A percentile compares a stretch with the other conserved stretches of the same genome.
phyloP scores from a whole-genome alignment of 352 stramenopile species.

The Globisporangium nunn region DNA sequence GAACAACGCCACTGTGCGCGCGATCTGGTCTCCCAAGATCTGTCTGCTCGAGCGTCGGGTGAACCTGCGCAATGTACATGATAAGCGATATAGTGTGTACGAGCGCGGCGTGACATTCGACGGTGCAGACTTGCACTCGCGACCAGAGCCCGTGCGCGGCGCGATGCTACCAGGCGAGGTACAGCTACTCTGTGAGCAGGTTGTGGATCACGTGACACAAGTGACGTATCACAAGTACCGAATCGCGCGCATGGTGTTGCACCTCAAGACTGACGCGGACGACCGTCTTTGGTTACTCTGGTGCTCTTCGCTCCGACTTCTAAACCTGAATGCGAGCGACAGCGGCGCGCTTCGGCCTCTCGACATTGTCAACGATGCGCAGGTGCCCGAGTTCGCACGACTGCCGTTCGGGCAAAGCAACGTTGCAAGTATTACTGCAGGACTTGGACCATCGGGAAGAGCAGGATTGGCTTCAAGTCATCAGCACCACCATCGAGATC shows the following conservation, averaged over 20 bases:
- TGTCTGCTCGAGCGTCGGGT: conserved; percentile 90
- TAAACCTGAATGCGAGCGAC: conserved; percentile 18
- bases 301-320: conserved; percentile 88
- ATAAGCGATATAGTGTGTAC: conserved; percentile 89
- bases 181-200: conserved; percentile 87
- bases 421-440: background rate
- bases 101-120: conserved; percentile 94
- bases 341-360: conserved; percentile 26
- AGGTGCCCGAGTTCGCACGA: conserved; percentile 42
- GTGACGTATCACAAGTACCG: conserved; percentile 89
- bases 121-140: conserved; percentile 84
- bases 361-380: conserved; percentile 60
- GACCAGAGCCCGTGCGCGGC: conserved; percentile 84
- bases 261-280: conserved; percentile 92
- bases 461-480: background rate
- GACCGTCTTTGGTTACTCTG: conserved; percentile 94
- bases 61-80: conserved; percentile 88
- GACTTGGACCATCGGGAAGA: background rate
- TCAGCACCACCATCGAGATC: background rate
- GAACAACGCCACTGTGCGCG: conserved; percentile 85
- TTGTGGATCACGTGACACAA: conserved; percentile 91
- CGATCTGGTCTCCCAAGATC: conserved; percentile 94
- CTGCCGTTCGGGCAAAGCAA: background rate
- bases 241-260: conserved; percentile 92
- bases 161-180: conserved; percentile 87